Percentiles rank a stretch among this genome's conserved stretches.
Conservation (phyloP, 2,329 filamentous ascomycete species). For the Magnaporthiopsis incrustans region DNA sequence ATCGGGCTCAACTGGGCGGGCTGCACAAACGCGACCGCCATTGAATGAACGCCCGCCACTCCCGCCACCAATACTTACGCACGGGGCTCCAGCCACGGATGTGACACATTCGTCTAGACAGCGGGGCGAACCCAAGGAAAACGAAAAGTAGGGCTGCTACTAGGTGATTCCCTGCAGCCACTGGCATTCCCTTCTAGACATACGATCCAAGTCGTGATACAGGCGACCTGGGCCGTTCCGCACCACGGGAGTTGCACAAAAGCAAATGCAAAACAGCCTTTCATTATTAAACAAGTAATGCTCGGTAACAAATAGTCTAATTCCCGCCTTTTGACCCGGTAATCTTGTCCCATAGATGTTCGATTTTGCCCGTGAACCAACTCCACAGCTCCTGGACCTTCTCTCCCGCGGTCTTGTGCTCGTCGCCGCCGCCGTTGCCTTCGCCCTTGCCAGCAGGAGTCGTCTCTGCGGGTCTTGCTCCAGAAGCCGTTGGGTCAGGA, state of each 20-base stretch:
- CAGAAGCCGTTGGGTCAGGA: constrained; percentile 4
- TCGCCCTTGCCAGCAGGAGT: constrained; percentile 13
- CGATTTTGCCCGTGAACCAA: constrained; percentile 42
- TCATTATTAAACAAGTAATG: background rate
- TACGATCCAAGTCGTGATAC: no score
- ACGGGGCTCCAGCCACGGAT: no score
- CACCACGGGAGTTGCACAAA: no score
- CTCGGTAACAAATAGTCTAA: background rate
- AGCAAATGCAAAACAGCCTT: background rate
- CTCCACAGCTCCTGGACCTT: constrained; percentile 36
- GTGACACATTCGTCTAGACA: no score
- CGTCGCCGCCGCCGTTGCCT: constrained; percentile 12
- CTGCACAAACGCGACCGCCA: background rate
- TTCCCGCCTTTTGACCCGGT: constrained; percentile 13
- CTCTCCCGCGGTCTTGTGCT: constrained; percentile 20
- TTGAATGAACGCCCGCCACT: background rate
- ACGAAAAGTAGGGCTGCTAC: no score
- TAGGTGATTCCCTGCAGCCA: no score
- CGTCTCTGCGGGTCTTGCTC: constrained; percentile 12
- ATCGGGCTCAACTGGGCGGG: background rate
- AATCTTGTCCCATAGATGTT: constrained; percentile 37
- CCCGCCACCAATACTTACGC: no score
- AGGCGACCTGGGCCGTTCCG: no score
- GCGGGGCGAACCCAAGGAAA: no score
- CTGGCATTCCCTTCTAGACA: background rate